A percentile compares a stretch with the other conserved stretches of the same genome.
Evolutionary conservation across 2,329 filamentous ascomycete species (phyloP).

Genomic region (Alternaria triticimaculans): DNA sequence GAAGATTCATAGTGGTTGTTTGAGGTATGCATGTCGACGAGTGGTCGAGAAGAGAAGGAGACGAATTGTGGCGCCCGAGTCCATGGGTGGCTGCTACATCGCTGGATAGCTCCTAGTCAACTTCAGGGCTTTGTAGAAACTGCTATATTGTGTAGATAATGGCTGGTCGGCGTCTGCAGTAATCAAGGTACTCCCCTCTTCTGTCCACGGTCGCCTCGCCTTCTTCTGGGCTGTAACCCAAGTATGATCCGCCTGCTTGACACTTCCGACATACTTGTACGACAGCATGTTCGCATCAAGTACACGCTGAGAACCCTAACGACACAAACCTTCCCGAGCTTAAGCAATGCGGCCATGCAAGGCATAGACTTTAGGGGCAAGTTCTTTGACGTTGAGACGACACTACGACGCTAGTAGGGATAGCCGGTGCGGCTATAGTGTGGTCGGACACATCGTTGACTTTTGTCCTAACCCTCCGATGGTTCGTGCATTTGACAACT

Average conservation of each 20-base stretch:
- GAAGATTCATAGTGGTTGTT: neutral
- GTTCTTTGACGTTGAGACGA: neutral
- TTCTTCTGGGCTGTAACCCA: neutral
- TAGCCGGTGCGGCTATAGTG: neutral
- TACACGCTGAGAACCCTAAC: neutral
- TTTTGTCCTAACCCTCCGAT: neutral
- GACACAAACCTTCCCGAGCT: neutral
- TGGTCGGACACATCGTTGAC: neutral
- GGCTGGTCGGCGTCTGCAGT: neutral
- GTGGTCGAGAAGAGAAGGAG: neutral
- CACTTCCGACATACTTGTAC: neutral
- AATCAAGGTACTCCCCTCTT: neutral
- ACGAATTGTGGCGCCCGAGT: neutral
- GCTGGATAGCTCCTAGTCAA: neutral
- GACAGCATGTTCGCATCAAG: neutral
- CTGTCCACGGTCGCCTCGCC: neutral
- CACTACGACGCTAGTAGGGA: neutral
- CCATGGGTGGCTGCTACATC: neutral
- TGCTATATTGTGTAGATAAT: neutral
- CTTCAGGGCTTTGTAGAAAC: neutral
- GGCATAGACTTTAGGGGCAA: neutral
- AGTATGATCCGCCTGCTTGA: neutral
- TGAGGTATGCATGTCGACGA: neutral
- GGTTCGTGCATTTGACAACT: neutral
- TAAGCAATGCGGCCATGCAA: neutral